phyloP scores from a whole-genome alignment of 768 basidiomycete species.

The Rhodosporidiobolus odoratus region DNA sequence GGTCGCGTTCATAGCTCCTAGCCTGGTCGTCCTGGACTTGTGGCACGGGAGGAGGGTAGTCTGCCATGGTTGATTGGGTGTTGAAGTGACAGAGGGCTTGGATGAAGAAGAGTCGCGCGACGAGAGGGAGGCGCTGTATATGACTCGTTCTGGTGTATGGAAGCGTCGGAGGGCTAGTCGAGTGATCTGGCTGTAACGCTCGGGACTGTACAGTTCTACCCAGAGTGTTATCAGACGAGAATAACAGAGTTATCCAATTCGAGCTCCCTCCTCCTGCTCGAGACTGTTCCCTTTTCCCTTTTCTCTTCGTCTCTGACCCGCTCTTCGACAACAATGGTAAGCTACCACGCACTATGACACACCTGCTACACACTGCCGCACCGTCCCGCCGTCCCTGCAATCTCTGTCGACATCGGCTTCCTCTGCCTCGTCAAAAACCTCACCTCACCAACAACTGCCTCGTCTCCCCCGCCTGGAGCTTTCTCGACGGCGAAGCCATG shows the following conservation, averaged over 20 bases:
- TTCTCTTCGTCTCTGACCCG: neutral
- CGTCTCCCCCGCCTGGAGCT: neutral
- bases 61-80: slow-evolving; percentile 17
- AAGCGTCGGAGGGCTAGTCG: too few relatives aligned
- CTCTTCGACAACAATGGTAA: neutral
- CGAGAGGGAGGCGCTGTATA: too few relatives aligned
- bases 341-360: neutral
- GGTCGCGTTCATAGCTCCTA: too few relatives aligned
- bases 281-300: too few relatives aligned
- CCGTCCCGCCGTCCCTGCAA: neutral
- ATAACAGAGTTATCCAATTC: neutral
- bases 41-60: too few relatives aligned
- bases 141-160: too few relatives aligned
- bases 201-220: too few relatives aligned
- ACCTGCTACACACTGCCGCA: neutral
- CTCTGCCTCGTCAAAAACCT: neutral
- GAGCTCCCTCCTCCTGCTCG: neutral
- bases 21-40: too few relatives aligned
- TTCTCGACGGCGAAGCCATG: neutral
- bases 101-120: too few relatives aligned
- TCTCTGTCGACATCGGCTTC: neutral
- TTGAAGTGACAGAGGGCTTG: too few relatives aligned
- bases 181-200: too few relatives aligned
- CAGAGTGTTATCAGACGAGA: neutral
- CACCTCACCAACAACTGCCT: neutral